Evolutionary conservation across 2,329 filamentous ascomycete species (phyloP), one percentile per base, ranked within the genome.

Genomic region (Diplocarpon rosae): DNA sequence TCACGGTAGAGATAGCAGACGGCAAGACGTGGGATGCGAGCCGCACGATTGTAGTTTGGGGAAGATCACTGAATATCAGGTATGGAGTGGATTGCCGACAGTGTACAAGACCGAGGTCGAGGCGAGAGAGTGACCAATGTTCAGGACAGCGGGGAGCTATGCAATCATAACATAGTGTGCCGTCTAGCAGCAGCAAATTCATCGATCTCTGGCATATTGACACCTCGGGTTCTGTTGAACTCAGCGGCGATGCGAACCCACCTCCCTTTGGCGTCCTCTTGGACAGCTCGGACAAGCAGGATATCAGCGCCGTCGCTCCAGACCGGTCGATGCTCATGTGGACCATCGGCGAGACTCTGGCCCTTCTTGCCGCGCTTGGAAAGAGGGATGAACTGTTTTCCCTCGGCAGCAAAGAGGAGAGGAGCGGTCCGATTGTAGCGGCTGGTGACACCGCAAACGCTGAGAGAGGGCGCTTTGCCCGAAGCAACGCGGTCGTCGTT

Each of bases 361-460:
- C 39, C 37, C 29, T 48, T 53, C 30, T 48, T 52, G 11, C 39
- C 43, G 12, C 53, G 53, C 28, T 56, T 37, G 7, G 32, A 44
- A 10, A 59, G 40, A 1, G 52, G 55, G 20, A 59, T 43, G 29
- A 56, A 62, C 12, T 49, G 41, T 10, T 46, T 43, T n/a, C 58
- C 57, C 12, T 53, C 34, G 2, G 54, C 39, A 9, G 48, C 49
- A 15, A 56, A 61, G 9, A 62, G 44, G n/a, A 60, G 40, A 7
- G 60, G 60, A 3, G 57, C 59, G 15, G 52, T 62, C 4, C 60
- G 57, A 20, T 56, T 60, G 37, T 62, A 62, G 32, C 60, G 47
- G 15, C 48, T 51, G 12, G 54, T 55, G 12, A 56, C 51, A 12
- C 51, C 52, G 27, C 49, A 56, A 5, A 47, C 39, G 15, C 51